Evolutionary conservation across 805 yeast species (phyloP).

Genomic region (Ogataea kodamae): DNA sequence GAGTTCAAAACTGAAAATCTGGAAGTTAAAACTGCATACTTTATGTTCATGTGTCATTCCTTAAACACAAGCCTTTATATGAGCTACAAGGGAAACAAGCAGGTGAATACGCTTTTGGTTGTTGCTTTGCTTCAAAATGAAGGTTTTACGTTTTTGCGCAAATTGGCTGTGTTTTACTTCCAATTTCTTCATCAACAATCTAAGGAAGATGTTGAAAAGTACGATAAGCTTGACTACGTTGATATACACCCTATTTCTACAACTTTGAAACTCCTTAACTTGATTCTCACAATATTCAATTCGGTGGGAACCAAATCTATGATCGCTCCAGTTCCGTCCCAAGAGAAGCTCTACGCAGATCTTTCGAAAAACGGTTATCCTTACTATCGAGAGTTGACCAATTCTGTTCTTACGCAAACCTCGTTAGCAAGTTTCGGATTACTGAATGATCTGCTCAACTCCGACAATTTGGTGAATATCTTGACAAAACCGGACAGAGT

Average conservation of each 20-base stretch:
- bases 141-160: constrained; percentile 39
- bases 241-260: constrained; percentile 28
- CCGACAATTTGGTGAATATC: constrained; percentile 23
- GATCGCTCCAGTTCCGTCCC: constrained; percentile 32
- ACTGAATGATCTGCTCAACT: constrained; percentile 33
- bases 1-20: constrained; percentile 20
- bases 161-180: constrained; percentile 24
- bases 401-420: constrained; percentile 36
- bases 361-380: constrained; percentile 24
- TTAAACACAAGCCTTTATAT: constrained; percentile 23
- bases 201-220: constrained; percentile 16
- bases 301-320: constrained; percentile 39
- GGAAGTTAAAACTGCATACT: constrained; percentile 27
- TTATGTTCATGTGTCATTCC: constrained; percentile 25
- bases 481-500: constrained; percentile 25
- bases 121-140: constrained; percentile 51
- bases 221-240: constrained; percentile 20
- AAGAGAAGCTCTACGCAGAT: constrained; percentile 39
- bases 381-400: constrained; percentile 25
- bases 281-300: constrained; percentile 41
- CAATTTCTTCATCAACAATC: constrained; percentile 23
- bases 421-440: constrained; percentile 40
- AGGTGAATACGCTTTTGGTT: constrained; percentile 38
- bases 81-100: constrained; percentile 25
- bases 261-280: constrained; percentile 21